Conservation (phyloP, 1,284 basidiomycete species). For the Moesziomyces parantarcticus region DNA sequence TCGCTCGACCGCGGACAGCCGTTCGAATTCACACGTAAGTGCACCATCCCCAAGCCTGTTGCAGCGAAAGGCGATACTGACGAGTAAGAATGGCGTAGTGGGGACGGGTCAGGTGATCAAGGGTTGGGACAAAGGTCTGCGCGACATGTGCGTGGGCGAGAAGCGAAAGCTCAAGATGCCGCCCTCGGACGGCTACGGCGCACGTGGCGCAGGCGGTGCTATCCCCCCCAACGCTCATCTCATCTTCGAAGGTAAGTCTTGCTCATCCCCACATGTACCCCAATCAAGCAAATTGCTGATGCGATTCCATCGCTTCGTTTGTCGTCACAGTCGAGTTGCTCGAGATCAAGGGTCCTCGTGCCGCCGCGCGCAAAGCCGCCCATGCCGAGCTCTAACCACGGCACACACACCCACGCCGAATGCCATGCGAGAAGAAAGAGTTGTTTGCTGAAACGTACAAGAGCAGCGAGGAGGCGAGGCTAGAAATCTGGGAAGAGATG, state of each 20-base stretch:
- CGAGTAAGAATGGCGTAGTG: constrained; percentile 70
- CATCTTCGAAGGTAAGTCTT: constrained; percentile 79
- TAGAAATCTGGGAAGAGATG: constrained; percentile 65
- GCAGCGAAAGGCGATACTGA: background rate
- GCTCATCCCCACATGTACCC: background rate
- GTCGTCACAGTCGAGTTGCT: constrained; percentile 36
- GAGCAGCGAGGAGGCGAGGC: constrained; percentile 3
- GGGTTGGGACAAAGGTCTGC: constrained; percentile 72
- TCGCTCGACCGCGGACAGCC: constrained; percentile 75
- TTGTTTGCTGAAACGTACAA: background rate
- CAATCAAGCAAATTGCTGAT: background rate
- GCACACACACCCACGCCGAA: background rate
- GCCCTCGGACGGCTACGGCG: constrained; percentile 71
- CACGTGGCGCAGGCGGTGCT: constrained; percentile 77
- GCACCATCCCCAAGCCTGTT: no score
- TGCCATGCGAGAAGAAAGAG: background rate
- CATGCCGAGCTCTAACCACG: constrained; percentile 21
- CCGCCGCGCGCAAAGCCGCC: constrained; percentile 16
- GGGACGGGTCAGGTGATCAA: constrained; percentile 82
- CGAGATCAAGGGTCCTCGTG: constrained; percentile 45
- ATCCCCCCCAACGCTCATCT: constrained; percentile 87
- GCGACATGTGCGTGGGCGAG: constrained; percentile 86
- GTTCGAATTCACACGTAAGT: constrained; percentile 69
- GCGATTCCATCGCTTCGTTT: background rate
- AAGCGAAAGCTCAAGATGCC: constrained; percentile 79